Evolutionary conservation across 139 green algal genomes (phyloP), one percentile per base, ranked within the genome.

Genomic region (Volvox reticuliferus): DNA sequence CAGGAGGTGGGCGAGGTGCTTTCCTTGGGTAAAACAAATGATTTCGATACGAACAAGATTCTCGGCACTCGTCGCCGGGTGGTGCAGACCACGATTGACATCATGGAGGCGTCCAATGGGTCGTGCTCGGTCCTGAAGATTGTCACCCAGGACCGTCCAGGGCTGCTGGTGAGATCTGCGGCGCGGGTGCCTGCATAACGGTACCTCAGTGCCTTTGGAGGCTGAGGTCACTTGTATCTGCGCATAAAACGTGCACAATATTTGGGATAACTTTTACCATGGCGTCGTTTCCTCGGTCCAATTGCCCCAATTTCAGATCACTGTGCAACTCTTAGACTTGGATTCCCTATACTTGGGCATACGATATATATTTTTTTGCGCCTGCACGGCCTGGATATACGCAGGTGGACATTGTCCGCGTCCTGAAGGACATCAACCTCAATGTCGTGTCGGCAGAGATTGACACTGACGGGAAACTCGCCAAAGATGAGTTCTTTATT

Each of bases 391-490:
- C 44, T 55, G 44, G 44, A 55, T 55, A 14, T 55, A 5, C 55
- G 17, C 35, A 89, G 85, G 85, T 90, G 19, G 86, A 90, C 71
- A 90, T 90, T 83, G 86, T 90, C 28, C 89, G 87, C 19, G 93
- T 96, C 61, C 95, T 99, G 0, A 98, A 99, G 94, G 97, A 99
- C 94, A 95, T 99, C 91, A 99, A 97, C 89, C 94, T 99, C 18
- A 99, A 99, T 88, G 98, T 99, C 30, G 94, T 99, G 21, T 98
- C 96, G 17, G 98, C 98, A 12, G 98, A 99, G 94, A 96, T 99
- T 55, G 95, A 97, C 89, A 97, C 94, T 28, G 88, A 97, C 65
- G 97, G 98, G 28, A 76, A 83, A 12, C 93, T 95, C 80, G 98
- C 96, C 28, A 92, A 96, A 22, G 97, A 99, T 91, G 94, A 95